phyloP scores from a whole-genome alignment of 2,329 filamentous ascomycete species.

The Nigrospora osmanthi region DNA sequence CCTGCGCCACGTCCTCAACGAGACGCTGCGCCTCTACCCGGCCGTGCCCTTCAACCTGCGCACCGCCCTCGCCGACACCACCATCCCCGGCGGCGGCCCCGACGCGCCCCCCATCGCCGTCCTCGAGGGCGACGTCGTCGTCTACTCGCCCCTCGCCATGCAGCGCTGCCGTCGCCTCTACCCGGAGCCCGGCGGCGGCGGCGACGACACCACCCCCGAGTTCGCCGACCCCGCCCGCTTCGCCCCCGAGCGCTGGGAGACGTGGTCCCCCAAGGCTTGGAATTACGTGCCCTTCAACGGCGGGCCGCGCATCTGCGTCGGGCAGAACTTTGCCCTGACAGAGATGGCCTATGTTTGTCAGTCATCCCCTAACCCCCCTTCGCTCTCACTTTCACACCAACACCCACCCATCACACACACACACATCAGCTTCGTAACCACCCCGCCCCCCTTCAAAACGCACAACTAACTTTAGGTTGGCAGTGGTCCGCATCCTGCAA shows the following conservation, averaged over 20 bases:
- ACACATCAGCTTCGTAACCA: no score
- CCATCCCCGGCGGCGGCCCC: conserved; percentile 8
- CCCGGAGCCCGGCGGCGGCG: conserved; percentile 26
- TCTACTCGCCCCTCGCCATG: conserved; percentile 44
- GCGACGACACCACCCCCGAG: conserved; percentile 38
- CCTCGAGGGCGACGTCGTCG: conserved; percentile 34
- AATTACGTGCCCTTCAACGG: conserved; percentile 40
- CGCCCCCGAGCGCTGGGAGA: conserved; percentile 37
- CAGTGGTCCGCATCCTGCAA: conserved; percentile 49
- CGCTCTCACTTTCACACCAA: not conserved
- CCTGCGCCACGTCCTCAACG: conserved; percentile 45
- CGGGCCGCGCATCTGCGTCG: conserved; percentile 41
- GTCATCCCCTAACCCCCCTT: conserved; percentile 15
- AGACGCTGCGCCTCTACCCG: conserved; percentile 35
- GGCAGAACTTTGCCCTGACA: conserved; percentile 51
- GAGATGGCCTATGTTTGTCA: conserved; percentile 44
- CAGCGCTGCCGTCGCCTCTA: conserved; percentile 42
- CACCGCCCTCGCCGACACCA: conserved; percentile 12
- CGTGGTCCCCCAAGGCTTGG: conserved; percentile 34
- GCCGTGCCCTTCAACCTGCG: conserved; percentile 49
- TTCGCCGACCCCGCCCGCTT: conserved; percentile 22
- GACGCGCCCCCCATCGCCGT: conserved; percentile 31
- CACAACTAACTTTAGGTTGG: no score
- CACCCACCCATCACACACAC: no score
- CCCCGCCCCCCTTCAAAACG: no score